These are phyloP conservation scores for Pyrenochaeta sp. DNA, from an alignment of 2,329 filamentous ascomycete species.

Conservation along the genomic window DNA sequence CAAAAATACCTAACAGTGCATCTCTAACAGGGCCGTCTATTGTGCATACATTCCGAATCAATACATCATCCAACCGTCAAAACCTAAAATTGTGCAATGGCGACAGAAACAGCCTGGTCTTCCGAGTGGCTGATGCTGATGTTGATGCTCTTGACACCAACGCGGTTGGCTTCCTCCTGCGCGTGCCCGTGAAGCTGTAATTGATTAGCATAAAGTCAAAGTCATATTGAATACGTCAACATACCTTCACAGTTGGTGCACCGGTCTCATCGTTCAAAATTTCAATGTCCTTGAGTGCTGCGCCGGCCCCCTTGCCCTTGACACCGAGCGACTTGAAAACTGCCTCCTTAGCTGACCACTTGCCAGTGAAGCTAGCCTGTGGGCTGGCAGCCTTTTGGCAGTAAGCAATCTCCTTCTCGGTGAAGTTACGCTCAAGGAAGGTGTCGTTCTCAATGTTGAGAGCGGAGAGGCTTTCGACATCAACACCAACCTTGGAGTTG, in stretches of 20 bases:
- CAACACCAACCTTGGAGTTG: constrained; percentile 84
- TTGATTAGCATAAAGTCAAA: constrained; percentile 16
- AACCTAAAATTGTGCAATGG: constrained; percentile 77
- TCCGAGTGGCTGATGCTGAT: constrained; percentile 98
- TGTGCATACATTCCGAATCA: background rate
- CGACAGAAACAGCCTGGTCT: constrained; percentile 91
- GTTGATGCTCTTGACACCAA: constrained; percentile 84
- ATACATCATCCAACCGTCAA: background rate
- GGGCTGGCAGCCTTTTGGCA: constrained; percentile 81
- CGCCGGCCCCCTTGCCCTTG: constrained; percentile 83
- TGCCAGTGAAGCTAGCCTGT: constrained; percentile 89
- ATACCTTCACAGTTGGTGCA: constrained; percentile 83
- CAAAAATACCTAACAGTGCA: too few species aligned
- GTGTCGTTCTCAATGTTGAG: constrained; percentile 95
- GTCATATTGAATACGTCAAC: constrained; percentile 44
- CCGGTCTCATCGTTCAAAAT: constrained; percentile 82
- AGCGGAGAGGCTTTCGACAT: constrained; percentile 86
- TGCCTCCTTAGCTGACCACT: constrained; percentile 97
- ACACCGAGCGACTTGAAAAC: constrained; percentile 98
- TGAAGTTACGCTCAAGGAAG: constrained; percentile 96
- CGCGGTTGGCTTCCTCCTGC: constrained; percentile 80
- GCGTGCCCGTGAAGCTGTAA: constrained; percentile 84
- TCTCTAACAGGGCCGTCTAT: too few species aligned
- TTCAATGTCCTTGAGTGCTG: constrained; percentile 93
- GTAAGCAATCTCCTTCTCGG: constrained; percentile 80